A percentile compares a stretch with the other conserved stretches of the same genome.
Conservation (phyloP, 768 basidiomycete species). For the Amanita rimosa region DNA sequence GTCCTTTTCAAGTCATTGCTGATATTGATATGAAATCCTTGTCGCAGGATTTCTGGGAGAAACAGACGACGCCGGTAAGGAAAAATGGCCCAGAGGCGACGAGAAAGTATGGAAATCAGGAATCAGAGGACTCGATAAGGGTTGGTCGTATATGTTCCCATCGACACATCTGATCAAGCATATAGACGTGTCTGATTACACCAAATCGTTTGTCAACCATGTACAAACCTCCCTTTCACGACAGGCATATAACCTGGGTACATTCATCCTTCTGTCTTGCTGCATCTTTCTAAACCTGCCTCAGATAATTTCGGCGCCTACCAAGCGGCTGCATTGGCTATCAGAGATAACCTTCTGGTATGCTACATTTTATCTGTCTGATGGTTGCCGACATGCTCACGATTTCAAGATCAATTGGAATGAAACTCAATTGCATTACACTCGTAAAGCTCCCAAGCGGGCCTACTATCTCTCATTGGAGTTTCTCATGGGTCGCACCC, state of each 20-base stretch:
- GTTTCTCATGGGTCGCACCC: constrained; percentile 77
- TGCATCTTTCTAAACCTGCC: constrained; percentile 1
- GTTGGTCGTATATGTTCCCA: constrained; percentile 20
- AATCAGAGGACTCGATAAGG: constrained; percentile 43
- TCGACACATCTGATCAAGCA: background rate
- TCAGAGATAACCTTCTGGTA: constrained; percentile 81
- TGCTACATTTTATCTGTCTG: constrained; percentile 11
- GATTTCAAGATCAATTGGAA: constrained; percentile 68
- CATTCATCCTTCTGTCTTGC: background rate
- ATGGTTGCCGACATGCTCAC: constrained; percentile 2
- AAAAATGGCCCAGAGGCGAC: constrained; percentile 79
- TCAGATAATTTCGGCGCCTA: constrained; percentile 76
- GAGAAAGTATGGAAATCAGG: constrained; percentile 63
- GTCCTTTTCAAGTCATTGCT: background rate
- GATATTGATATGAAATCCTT: background rate
- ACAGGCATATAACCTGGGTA: constrained; percentile 80
- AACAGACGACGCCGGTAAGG: constrained; percentile 63
- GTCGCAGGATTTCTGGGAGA: constrained; percentile 66
- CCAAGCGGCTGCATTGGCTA: constrained; percentile 82
- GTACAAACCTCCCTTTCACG: constrained; percentile 86
- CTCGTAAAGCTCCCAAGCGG: constrained; percentile 76
- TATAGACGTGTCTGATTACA: constrained; percentile 52
- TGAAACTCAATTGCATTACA: constrained; percentile 63
- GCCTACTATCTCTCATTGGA: constrained; percentile 96
- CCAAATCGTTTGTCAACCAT: constrained; percentile 69